Base-by-base conservation (phyloP, 768 basidiomycete species). In the Pulveroboletus ravenelii region DNA sequence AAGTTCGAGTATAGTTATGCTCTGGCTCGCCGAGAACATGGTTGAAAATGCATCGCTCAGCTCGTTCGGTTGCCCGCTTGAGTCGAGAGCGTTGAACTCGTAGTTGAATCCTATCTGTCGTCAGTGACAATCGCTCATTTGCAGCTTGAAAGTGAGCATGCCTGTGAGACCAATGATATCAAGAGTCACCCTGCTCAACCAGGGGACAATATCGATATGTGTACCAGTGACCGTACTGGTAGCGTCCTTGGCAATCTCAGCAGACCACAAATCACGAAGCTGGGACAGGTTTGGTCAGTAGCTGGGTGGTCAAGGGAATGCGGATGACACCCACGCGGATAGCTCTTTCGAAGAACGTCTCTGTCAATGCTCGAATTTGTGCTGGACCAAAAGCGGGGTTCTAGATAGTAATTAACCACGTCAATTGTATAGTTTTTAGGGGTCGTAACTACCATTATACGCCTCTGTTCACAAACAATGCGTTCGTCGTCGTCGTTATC, bases 341-440 rank as follows among this genome's bases (percentile, higher is more conserved):
- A 1, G 84, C 68, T 61, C 82, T 85, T 6, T 78, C 74, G 3
- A 80, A 52, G 52, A 85, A 84, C 17, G 82, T 78, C 13, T 73
- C 72, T 0, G 80, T 81, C 15, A 84, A 58, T 45, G 78, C 77
- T 2, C 82, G 70, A 36, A 85, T 74, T 57, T 84, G 81, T 1
- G 75, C 66, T 3, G 74, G 72, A 4, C 83, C 80, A 57, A 86
- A 85, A 0, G 82, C 82, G n/a, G 84, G 83, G 53, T 85, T 85
- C 84, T 74, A n/a, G 17, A 17, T 25, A 10, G 10, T 23, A 10
- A 10, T 39, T n/a, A 44, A 35, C 48, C 30, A 37, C 13, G 27
- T 5, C n/a, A 32, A 20, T 13, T 1, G 9, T 20, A 4, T 10
- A n/a, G 6, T 31, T 7, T 5, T 14, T 6, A 39, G 41, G 8